phyloP scores from a whole-genome alignment of 2,329 filamentous ascomycete species.

The Cercospora sp. region DNA sequence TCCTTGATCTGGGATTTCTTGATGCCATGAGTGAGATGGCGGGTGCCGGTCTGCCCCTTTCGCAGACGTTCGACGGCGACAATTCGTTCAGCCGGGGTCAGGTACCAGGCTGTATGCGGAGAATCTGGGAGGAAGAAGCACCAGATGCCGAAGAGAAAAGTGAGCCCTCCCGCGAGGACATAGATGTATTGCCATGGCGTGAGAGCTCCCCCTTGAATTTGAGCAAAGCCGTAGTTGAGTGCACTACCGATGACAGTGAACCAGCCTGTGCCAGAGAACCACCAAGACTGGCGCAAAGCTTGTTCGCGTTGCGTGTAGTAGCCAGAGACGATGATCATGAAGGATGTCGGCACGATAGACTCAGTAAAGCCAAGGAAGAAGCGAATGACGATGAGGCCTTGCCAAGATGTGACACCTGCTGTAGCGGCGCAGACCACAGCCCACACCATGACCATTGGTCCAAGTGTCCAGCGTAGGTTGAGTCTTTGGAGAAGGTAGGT shows the following conservation, averaged over 20 bases:
- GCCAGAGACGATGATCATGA: conserved; percentile 47
- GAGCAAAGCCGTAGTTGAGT: not conserved
- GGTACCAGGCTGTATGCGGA: not conserved
- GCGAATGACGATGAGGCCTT: conserved; percentile 23
- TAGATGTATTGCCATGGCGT: conserved; percentile 48
- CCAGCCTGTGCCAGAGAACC: conserved; percentile 4
- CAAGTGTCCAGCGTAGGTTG: conserved; percentile 45
- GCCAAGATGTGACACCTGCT: conserved; percentile 42
- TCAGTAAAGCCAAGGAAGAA: conserved; percentile 22
- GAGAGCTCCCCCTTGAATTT: conserved; percentile 37
- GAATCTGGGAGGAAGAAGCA: conserved; percentile 17
- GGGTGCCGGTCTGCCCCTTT: not conserved
- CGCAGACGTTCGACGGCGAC: conserved; percentile 1
- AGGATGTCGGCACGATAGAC: conserved; percentile 41
- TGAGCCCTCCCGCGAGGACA: conserved; percentile 29
- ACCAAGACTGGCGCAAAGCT: conserved; percentile 12
- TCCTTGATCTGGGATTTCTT: conserved; percentile 57
- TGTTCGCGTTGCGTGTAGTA: conserved; percentile 24
- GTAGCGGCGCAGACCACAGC: not conserved
- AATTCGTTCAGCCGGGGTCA: not conserved
- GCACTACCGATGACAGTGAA: not conserved
- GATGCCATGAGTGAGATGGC: not conserved
- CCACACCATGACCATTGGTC: conserved; percentile 5
- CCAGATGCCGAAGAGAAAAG: conserved; percentile 6
- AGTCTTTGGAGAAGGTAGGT: conserved; percentile 46